These are phyloP conservation scores for Erucastrum elatum DNA, from an alignment of 345 rosid species.

Conservation along the genomic window DNA sequence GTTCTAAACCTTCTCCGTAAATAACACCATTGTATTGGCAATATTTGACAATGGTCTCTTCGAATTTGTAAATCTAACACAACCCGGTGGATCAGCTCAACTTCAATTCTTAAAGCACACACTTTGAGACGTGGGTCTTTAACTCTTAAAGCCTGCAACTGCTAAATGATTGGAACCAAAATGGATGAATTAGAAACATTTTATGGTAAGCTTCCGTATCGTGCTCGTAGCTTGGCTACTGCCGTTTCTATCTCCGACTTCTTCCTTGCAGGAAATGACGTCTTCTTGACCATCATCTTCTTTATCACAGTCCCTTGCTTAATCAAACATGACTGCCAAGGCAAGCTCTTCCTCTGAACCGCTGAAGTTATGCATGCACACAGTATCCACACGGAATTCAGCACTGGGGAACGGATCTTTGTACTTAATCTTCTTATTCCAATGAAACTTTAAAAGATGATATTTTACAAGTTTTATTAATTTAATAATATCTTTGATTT, in stretches of 20 bases:
- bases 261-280: background rate
- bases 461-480: too few relatives aligned
- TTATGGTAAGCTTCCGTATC: background rate
- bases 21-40: too few relatives aligned
- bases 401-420: background rate
- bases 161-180: background rate
- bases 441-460: too few relatives aligned
- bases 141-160: too few relatives aligned
- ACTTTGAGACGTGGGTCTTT: too few relatives aligned
- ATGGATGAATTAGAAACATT: background rate
- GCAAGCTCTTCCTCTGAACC: background rate
- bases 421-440: background rate
- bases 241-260: background rate
- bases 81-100: too few relatives aligned
- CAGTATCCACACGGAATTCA: background rate
- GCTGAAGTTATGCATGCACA: background rate
- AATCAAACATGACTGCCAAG: background rate
- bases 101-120: too few relatives aligned
- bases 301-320: background rate
- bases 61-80: too few relatives aligned
- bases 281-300: background rate
- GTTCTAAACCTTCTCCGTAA: too few relatives aligned
- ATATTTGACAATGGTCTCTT: too few relatives aligned
- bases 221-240: background rate
- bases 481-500: too few relatives aligned